Evolutionary conservation across 129 eudicot genomes (phyloP).

Genomic region (Chrysanthemum makinoi): DNA sequence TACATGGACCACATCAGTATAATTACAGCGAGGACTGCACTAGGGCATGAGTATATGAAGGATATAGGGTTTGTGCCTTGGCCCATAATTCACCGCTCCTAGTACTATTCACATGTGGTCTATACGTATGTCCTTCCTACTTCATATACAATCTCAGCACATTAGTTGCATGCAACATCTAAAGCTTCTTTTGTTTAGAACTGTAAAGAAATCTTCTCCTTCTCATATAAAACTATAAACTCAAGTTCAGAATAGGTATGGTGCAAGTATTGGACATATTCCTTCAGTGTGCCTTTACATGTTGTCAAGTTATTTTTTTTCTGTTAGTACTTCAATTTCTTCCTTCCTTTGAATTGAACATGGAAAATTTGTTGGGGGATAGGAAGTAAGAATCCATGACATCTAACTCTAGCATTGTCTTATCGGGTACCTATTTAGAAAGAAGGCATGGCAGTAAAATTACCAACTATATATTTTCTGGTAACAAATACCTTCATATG

Average conservation of each 20-base stretch:
- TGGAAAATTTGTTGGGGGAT: no score
- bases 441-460: no score
- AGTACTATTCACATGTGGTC: background rate
- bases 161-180: background rate
- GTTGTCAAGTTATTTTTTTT: background rate
- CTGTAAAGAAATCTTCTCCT: constrained; percentile 28
- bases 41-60: constrained; percentile 88
- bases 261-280: no score
- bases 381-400: no score
- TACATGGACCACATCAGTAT: constrained; percentile 80
- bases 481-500: background rate
- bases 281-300: background rate
- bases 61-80: constrained; percentile 65
- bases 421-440: no score
- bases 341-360: background rate
- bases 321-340: no score
- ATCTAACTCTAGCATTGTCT: no score
- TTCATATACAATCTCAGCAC: constrained; percentile 17
- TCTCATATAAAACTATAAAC: constrained; percentile 19
- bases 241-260: constrained; percentile 15
- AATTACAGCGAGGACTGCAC: constrained; percentile 78
- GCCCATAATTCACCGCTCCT: constrained; percentile 18
- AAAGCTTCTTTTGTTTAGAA: constrained; percentile 35
- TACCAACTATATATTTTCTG: background rate
- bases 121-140: no score